These are phyloP conservation scores for Lotus japonicus DNA, from an alignment of 306 rosid genomes.

Conservation along the genomic window DNA sequence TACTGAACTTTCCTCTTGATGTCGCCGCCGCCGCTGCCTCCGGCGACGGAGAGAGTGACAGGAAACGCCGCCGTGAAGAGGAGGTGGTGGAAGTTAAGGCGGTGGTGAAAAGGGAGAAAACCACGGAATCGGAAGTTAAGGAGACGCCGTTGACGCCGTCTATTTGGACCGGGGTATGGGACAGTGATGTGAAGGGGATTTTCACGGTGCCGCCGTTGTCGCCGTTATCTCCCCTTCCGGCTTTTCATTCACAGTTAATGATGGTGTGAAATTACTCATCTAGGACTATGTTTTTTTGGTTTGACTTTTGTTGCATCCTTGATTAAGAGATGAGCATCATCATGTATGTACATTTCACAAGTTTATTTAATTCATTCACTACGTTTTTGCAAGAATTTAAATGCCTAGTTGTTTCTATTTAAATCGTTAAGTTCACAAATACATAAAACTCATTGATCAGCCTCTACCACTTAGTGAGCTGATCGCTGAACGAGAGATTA, in stretches of 20 bases:
- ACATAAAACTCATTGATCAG: too few species aligned
- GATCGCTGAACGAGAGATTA: too few species aligned
- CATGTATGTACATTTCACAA: conserved; percentile 7
- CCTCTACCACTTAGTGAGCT: too few species aligned
- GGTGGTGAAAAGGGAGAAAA: conserved; percentile 49
- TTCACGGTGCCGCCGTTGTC: conserved; percentile 65
- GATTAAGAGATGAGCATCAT: not conserved
- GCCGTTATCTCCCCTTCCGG: conserved; percentile 69
- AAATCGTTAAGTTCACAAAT: too few species aligned
- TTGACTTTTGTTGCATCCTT: not conserved
- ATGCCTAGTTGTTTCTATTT: too few species aligned
- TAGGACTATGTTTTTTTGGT: not conserved
- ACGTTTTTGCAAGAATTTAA: too few species aligned
- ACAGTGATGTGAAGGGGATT: conserved; percentile 46
- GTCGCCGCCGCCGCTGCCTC: not conserved
- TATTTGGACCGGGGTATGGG: conserved; percentile 59
- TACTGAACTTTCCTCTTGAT: conserved; percentile 72
- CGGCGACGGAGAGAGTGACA: not conserved
- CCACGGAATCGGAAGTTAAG: conserved; percentile 15
- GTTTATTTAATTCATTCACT: conserved; percentile 2
- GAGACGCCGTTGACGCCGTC: conserved; percentile 85
- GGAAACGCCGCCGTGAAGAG: conserved; percentile 44
- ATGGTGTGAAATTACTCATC: conserved; percentile 34
- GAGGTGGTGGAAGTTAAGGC: conserved; percentile 11
- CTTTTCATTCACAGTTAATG: conserved; percentile 50